Conservation (phyloP, 306 rosid species). For the Carpinus fangiana region DNA sequence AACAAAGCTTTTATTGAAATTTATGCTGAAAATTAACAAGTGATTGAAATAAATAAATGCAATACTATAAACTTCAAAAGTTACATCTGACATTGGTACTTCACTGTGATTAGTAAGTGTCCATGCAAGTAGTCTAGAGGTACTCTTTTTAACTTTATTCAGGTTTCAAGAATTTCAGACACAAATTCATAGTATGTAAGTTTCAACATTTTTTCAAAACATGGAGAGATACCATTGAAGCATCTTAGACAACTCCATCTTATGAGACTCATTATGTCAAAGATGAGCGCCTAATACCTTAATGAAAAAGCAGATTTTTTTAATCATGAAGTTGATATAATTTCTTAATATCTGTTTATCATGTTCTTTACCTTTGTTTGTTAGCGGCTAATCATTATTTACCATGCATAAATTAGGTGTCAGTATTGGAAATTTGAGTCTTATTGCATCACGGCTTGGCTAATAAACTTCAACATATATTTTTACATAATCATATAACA, state of each 20-base stretch:
- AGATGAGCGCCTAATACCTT: slow-evolving; percentile 21
- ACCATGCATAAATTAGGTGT: not conserved
- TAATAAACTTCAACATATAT: not conserved
- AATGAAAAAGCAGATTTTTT: not conserved
- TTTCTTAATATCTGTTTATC: not conserved
- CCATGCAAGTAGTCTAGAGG: not conserved
- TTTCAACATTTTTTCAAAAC: not conserved
- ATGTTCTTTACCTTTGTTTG: not conserved
- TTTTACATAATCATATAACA: slow-evolving; percentile 11
- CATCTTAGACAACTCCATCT: not conserved
- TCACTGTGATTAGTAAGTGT: no score
- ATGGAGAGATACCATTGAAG: not conserved
- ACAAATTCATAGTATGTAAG: not conserved
- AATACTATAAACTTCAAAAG: not conserved
- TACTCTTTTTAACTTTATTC: not conserved
- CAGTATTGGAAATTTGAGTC: not conserved
- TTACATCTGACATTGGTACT: not conserved
- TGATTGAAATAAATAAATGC: not conserved
- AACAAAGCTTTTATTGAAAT: not conserved
- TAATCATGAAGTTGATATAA: not conserved
- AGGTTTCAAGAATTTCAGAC: not conserved
- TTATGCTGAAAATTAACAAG: not conserved
- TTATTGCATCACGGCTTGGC: not conserved
- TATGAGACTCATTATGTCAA: not conserved
- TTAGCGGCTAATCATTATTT: not conserved